Percentiles rank a stretch among this genome's conserved stretches.
These are phyloP conservation scores for Fusarium abutilonis DNA, from an alignment of 2,329 filamentous ascomycete species.

Conservation along the genomic window DNA sequence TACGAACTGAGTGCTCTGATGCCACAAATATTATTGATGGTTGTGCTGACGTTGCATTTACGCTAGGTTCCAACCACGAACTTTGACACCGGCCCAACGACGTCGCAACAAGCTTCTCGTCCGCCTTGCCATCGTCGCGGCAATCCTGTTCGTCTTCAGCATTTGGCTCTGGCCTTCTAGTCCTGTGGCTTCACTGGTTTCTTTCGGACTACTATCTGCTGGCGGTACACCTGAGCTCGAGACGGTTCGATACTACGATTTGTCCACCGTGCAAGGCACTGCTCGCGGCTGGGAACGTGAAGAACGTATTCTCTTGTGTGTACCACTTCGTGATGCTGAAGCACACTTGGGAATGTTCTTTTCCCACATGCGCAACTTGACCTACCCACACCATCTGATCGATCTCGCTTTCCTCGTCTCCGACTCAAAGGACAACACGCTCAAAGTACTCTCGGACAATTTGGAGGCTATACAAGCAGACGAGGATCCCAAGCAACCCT, in stretches of 20 bases:
- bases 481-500: slow-evolving; percentile 80
- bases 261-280: slow-evolving; percentile 90
- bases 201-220: slow-evolving; percentile 75
- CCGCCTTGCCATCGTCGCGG: slow-evolving; percentile 69
- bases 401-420: slow-evolving; percentile 97
- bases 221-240: slow-evolving; percentile 82
- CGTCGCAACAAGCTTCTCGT: slow-evolving; percentile 77
- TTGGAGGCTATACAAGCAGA: slow-evolving; percentile 83
- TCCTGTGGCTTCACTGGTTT: slow-evolving; percentile 68
- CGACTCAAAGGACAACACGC: slow-evolving; percentile 93
- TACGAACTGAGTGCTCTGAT: not conserved
- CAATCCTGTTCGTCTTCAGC: slow-evolving; percentile 71
- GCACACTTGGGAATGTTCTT: slow-evolving; percentile 98
- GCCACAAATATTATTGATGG: slow-evolving; percentile 1
- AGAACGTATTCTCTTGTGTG: slow-evolving; percentile 93
- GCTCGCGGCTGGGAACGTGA: slow-evolving; percentile 95
- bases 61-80: slow-evolving; percentile 79
- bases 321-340: slow-evolving; percentile 91
- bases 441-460: slow-evolving; percentile 77
- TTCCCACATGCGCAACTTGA: slow-evolving; percentile 94
- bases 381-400: slow-evolving; percentile 95
- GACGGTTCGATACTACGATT: slow-evolving; percentile 96
- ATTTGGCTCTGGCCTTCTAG: slow-evolving; percentile 79
- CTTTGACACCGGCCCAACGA: slow-evolving; percentile 74
- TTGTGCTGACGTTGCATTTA: slow-evolving; percentile 24